These are phyloP conservation scores for Globisporangium lucens DNA, from an alignment of 352 stramenopile species.

Conservation along the genomic window DNA sequence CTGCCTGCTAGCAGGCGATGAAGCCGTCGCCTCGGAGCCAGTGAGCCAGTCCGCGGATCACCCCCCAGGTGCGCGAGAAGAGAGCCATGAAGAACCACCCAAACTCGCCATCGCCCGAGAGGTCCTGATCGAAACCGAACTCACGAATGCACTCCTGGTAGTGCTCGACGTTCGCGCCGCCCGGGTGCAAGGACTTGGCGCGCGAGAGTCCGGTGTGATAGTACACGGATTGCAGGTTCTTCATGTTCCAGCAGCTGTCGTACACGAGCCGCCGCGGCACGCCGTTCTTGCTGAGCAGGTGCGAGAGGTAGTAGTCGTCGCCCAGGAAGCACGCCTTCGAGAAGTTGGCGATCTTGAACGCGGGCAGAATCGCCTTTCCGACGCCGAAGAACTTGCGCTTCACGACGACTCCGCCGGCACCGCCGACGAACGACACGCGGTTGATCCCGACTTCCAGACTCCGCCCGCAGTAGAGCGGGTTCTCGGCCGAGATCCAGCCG, in stretches of 20 bases:
- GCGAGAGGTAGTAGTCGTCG: conserved; percentile 55
- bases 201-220: conserved; percentile 30
- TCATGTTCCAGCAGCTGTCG: conserved; percentile 53
- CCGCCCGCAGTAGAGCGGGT: conserved; percentile 48
- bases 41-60: conserved; percentile 26
- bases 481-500: conserved; percentile 47
- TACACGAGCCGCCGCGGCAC: conserved; percentile 42
- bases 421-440: conserved; percentile 52
- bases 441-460: conserved; percentile 48
- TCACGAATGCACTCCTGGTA: conserved; percentile 58
- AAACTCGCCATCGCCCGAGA: conserved; percentile 49
- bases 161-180: conserved; percentile 56
- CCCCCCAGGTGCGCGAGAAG: conserved; percentile 36
- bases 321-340: conserved; percentile 49
- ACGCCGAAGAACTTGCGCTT: conserved; percentile 49
- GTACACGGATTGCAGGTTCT: conserved; percentile 23
- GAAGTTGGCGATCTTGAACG: conserved; percentile 40
- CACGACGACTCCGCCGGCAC: conserved; percentile 43
- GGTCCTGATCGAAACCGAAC: conserved; percentile 38
- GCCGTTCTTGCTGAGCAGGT: conserved; percentile 36
- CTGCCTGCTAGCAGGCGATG: conserved; percentile 29
- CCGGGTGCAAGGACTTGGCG: conserved; percentile 30
- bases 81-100: conserved; percentile 33
- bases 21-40: conserved; percentile 26
- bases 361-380: conserved; percentile 26